Evolutionary conservation across 192 early-diverging fungal genomes (phyloP), one percentile per base, ranked within the genome.

Genomic region (Coemansia sp.): DNA sequence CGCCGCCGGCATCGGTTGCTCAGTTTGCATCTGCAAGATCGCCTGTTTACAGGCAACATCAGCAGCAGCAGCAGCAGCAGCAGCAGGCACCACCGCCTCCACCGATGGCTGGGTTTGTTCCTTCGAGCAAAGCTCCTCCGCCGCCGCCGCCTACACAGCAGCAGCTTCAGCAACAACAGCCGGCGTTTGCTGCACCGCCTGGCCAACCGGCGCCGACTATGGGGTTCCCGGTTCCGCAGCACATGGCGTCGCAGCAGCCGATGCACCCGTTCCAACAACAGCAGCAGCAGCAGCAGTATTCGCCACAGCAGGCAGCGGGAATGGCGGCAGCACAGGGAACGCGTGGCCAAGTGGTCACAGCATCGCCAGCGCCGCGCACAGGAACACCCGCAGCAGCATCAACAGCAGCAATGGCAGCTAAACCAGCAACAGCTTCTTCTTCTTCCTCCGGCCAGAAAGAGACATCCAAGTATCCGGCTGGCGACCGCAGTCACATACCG

Each of bases 401-500:
- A 5, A 52, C 56, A 8, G n/a, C n/a, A 6, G 57, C 57, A 47
- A 47, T 54, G 47, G 47, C 13, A 16, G 11, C 47, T 18, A 49
- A 16, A n/a, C 51, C 48, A 56, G 47, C 74, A 63, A 43, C 76
- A n/a, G 32, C 55, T n/a, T n/a, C n/a, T n/a, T n/a, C n/a, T n/a
- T n/a, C n/a, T n/a, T n/a, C n/a, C 32, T 32, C 32, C 32, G 4
- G 32, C 4, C 41, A 21, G 70, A 68, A 65, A 21, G 37, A 18
- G 46, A 4, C 19, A 13, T 43, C 66, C 61, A 82, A 83, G 71
- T 78, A 82, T 60, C 84, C 94, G 7, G 76, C 78, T 1, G 95
- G 93, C 41, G 96, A 98, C 70, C 86, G 94, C 42, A 85, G 85
- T 8, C 94, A 95, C 67, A 90, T 96, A 65, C 88, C 95, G 12